phyloP scores from a whole-genome alignment of 2,329 filamentous ascomycete species.

The Apiospora rasikravindrae region DNA sequence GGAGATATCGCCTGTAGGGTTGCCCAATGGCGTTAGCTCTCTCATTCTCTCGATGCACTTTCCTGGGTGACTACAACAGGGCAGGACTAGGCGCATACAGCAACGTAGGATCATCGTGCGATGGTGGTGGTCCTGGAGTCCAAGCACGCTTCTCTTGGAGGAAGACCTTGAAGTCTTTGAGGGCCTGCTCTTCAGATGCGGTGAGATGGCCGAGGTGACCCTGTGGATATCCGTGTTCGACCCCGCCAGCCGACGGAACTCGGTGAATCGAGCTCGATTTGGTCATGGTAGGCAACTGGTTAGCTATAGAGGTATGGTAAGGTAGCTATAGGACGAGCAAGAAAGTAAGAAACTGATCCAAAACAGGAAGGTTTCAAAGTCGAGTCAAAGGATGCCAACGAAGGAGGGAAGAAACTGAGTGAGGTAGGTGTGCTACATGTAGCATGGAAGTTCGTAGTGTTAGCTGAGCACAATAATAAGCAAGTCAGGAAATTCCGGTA shows the following conservation, averaged over 20 bases:
- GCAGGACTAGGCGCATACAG: constrained; percentile 56
- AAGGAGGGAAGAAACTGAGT: neutral
- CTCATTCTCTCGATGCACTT: neutral
- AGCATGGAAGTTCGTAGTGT: neutral
- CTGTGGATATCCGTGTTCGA: constrained; percentile 63
- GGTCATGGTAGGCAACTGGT: constrained; percentile 26
- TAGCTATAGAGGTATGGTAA: neutral
- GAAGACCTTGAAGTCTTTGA: constrained; percentile 74
- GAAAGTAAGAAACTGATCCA: neutral
- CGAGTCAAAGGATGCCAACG: neutral
- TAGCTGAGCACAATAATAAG: neutral
- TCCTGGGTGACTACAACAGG: neutral
- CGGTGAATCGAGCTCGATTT: constrained; percentile 34
- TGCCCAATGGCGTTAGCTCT: constrained; percentile 8
- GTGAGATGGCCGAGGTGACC: constrained; percentile 85
- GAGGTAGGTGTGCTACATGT: neutral
- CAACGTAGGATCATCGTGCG: constrained; percentile 76
- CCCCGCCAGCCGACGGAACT: constrained; percentile 38
- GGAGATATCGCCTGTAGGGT: constrained; percentile 73
- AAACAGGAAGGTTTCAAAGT: neutral
- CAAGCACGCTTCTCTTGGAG: constrained; percentile 70
- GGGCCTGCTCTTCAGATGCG: constrained; percentile 67
- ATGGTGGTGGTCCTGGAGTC: constrained; percentile 59
- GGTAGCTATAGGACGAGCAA: neutral
- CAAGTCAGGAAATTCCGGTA: neutral